Evolutionary conservation across 495 filamentous ascomycete species (phyloP).

Genomic region (Pseudoneurospora amorphoporcata): DNA sequence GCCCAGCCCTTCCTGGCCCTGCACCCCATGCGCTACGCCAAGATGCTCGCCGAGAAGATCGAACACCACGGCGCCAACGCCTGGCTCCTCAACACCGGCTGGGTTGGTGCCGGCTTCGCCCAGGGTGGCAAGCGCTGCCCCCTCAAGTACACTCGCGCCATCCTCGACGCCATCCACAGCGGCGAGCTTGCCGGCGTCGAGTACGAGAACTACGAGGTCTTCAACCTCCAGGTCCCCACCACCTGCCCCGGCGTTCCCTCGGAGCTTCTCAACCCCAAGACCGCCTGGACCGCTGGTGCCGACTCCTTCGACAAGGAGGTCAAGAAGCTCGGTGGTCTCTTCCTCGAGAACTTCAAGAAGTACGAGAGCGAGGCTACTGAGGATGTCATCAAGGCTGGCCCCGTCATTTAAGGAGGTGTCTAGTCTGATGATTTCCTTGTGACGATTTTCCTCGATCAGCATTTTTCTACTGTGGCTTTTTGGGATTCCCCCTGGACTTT

Average conservation of each 20-base stretch:
- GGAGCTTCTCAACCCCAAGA: conserved; percentile 90
- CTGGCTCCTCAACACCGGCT: conserved; percentile 98
- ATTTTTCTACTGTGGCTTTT: conserved; percentile 1
- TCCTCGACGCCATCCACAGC: conserved; percentile 94
- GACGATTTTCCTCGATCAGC: background rate
- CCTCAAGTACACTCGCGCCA: conserved; percentile 96
- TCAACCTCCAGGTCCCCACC: conserved; percentile 91
- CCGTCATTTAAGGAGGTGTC: conserved; percentile 26
- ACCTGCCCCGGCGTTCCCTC: conserved; percentile 73
- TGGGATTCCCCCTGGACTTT: background rate
- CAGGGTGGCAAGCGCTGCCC: conserved; percentile 98
- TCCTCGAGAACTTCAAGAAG: conserved; percentile 96
- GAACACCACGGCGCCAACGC: conserved; percentile 88
- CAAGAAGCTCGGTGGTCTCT: conserved; percentile 73
- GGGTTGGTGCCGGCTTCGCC: conserved; percentile 91
- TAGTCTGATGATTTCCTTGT: background rate
- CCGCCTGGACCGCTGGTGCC: conserved; percentile 71
- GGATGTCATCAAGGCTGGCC: conserved; percentile 68
- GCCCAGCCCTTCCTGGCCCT: conserved; percentile 98
- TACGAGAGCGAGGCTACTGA: conserved; percentile 78
- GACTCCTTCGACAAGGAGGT: conserved; percentile 79
- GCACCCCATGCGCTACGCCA: conserved; percentile 97
- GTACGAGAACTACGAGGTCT: conserved; percentile 91
- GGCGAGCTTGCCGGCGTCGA: conserved; percentile 84
- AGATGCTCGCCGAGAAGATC: conserved; percentile 98